A percentile compares a stretch with the other conserved stretches of the same genome.
Conservation (phyloP, 1,284 basidiomycete genomes). For the Inonotus obliquus region DNA sequence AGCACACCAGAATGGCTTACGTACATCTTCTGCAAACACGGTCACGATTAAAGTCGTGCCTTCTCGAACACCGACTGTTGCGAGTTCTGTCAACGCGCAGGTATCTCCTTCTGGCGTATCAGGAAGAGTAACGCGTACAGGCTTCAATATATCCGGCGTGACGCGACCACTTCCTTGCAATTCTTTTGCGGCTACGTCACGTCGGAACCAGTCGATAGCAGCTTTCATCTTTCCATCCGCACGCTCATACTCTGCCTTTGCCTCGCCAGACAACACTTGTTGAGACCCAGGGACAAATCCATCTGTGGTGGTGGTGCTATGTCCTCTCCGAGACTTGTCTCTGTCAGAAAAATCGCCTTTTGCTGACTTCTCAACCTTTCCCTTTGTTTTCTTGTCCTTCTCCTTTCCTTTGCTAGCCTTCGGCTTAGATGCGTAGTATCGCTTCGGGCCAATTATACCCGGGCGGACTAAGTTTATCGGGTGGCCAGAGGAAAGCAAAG, state of each 20-base stretch:
- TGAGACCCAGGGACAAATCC: constrained; percentile 32
- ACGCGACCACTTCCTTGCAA: constrained; percentile 70
- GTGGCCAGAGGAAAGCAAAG: not conserved
- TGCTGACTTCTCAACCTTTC: not conserved
- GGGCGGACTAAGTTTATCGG: not conserved
- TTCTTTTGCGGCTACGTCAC: constrained; percentile 63
- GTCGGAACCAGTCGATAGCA: constrained; percentile 63
- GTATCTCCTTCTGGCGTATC: constrained; percentile 30
- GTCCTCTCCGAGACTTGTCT: not conserved
- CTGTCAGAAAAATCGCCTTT: not conserved
- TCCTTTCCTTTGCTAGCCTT: constrained; percentile 4
- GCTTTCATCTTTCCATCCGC: constrained; percentile 59
- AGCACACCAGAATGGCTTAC: constrained; percentile 2
- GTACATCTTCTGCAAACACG: constrained; percentile 56
- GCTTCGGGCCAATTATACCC: not conserved
- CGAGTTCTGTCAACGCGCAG: constrained; percentile 57
- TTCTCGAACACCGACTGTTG: constrained; percentile 73
- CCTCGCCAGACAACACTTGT: constrained; percentile 29
- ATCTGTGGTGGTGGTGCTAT: constrained; percentile 5
- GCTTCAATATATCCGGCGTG: constrained; percentile 63
- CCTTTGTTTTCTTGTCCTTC: constrained; percentile 1
- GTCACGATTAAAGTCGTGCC: constrained; percentile 68
- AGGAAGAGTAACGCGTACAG: constrained; percentile 56
- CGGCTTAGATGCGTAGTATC: constrained; percentile 5
- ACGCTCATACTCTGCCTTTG: constrained; percentile 45